A percentile compares a stretch with the other conserved stretches of the same genome.
Evolutionary conservation across 164 flowering plant genomes (phyloP).

Genomic region (Stephania yunnanensis): DNA sequence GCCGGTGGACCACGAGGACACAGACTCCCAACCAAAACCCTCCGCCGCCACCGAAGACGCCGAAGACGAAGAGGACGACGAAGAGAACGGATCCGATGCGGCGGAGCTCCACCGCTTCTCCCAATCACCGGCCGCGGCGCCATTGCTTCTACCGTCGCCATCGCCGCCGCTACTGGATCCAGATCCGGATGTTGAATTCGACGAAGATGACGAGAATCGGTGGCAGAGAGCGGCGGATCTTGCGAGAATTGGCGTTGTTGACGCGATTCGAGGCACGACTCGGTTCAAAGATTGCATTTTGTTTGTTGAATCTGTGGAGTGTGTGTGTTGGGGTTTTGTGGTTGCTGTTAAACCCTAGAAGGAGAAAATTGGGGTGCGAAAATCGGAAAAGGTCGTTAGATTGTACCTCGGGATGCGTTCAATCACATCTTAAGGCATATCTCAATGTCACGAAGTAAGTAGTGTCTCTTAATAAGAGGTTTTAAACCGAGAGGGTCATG

Average conservation of each 20-base stretch:
- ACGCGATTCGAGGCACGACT: conserved; percentile 2
- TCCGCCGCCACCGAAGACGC: neutral
- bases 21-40: conserved; percentile 47
- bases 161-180: conserved; percentile 19
- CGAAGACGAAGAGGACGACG: too few species aligned
- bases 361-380: too few species aligned
- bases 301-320: neutral
- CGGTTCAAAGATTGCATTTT: conserved; percentile 21
- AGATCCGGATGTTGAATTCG: too few species aligned
- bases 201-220: conserved; percentile 23
- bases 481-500: too few species aligned
- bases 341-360: neutral
- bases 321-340: neutral
- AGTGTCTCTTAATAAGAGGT: too few species aligned
- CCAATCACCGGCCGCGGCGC: conserved; percentile 15
- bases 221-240: neutral
- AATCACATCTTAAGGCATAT: too few species aligned
- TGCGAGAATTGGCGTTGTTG: neutral
- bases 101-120: conserved; percentile 14
- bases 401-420: too few species aligned
- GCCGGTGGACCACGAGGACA: conserved; percentile 75
- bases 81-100: neutral
- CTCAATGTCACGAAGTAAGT: too few species aligned
- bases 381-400: too few species aligned
- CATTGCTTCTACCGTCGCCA: conserved; percentile 15